Percentiles rank a stretch among this genome's conserved stretches.
phyloP scores from a whole-genome alignment of 179 eudicot genomes.

The Spergularia azorica region DNA sequence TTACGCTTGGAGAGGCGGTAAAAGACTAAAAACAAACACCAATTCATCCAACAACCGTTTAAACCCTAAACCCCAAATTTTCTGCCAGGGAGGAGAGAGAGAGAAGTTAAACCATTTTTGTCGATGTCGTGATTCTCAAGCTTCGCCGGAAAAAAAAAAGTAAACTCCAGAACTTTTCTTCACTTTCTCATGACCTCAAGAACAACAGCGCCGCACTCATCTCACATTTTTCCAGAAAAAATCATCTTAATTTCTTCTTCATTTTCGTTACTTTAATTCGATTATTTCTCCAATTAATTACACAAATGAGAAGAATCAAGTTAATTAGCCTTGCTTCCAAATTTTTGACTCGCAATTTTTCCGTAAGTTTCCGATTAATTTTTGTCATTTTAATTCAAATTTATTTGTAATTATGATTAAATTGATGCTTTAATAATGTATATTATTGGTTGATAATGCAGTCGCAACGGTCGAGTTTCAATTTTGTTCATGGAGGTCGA shows the following conservation, averaged over 20 bases:
- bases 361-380: conserved; percentile 18
- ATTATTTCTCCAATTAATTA: too few relatives aligned
- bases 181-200: not conserved
- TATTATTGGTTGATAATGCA: conserved; percentile 21
- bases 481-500: conserved; percentile 22
- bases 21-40: too few relatives aligned
- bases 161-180: not conserved
- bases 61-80: conserved; percentile 13
- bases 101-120: not conserved
- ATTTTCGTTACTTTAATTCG: not conserved
- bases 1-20: too few relatives aligned
- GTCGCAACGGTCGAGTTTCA: conserved; percentile 25
- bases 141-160: conserved; percentile 15
- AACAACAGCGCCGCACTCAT: not conserved
- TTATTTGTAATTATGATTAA: not conserved
- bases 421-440: conserved; percentile 15
- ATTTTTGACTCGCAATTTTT: conserved; percentile 27
- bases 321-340: conserved; percentile 29
- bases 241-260: not conserved
- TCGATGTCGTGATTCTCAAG: conserved; percentile 37
- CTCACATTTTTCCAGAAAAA: not conserved
- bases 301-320: conserved; percentile 31
- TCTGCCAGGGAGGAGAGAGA: not conserved
- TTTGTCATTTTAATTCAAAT: not conserved
- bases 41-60: not conserved